A percentile compares a stretch with the other conserved stretches of the same genome.
Evolutionary conservation across 2,329 filamentous ascomycete species (phyloP).

Genomic region (Aspergillus luchuensis): DNA sequence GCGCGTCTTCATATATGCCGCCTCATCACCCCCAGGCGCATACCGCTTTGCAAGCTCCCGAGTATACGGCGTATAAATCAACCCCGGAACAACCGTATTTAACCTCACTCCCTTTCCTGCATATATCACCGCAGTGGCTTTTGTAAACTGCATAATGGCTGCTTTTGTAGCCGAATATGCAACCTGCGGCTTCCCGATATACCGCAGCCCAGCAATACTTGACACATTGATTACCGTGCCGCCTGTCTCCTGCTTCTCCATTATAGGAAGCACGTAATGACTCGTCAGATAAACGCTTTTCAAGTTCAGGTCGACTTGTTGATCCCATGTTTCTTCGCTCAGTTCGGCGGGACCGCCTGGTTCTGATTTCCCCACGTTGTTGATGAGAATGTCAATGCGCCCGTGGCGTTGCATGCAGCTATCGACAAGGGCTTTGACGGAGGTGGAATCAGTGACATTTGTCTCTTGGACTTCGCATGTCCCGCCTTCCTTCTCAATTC

Average conservation of each 20-base stretch:
- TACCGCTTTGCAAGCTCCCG: constrained; percentile 50
- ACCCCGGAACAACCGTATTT: constrained; percentile 59
- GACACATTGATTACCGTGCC: constrained; percentile 53
- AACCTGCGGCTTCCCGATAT: constrained; percentile 56
- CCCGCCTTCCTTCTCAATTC: constrained; percentile 39
- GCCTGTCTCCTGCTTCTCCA: constrained; percentile 28
- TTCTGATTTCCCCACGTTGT: constrained; percentile 62
- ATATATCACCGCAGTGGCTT: constrained; percentile 52
- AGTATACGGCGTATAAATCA: constrained; percentile 60
- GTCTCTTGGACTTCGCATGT: constrained; percentile 46
- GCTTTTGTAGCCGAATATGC: constrained; percentile 58
- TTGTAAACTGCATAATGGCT: constrained; percentile 55
- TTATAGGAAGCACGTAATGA: constrained; percentile 39
- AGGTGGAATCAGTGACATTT: constrained; percentile 56
- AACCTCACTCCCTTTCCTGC: constrained; percentile 42
- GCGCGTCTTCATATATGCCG: constrained; percentile 35
- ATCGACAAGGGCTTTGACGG: constrained; percentile 56
- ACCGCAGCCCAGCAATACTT: constrained; percentile 56
- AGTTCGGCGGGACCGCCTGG: constrained; percentile 54
- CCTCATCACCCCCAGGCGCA: constrained; percentile 46
- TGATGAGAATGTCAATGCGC: constrained; percentile 61
- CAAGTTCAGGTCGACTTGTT: constrained; percentile 58
- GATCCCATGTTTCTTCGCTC: constrained; percentile 54
- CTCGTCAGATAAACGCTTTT: constrained; percentile 58
- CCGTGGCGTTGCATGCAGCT: constrained; percentile 56